These are phyloP conservation scores for Malus hybrid DNA, from an alignment of 331 rosid genomes.

Conservation along the genomic window DNA sequence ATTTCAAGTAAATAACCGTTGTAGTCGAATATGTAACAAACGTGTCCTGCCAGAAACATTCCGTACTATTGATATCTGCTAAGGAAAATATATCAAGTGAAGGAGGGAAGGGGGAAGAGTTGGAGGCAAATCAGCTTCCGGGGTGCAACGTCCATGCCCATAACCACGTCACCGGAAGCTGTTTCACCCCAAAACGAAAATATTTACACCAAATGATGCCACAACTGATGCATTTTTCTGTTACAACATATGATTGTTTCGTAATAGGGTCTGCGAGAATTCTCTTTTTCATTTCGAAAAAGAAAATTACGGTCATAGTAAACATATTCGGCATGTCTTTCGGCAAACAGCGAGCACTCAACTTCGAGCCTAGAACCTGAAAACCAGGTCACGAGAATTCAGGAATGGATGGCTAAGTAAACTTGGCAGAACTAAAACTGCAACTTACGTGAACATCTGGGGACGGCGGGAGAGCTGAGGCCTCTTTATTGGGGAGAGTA, in stretches of 20 bases:
- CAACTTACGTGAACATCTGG: slow-evolving; percentile 72
- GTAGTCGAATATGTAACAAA: too few species aligned
- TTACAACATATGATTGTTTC: not conserved
- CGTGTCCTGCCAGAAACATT: too few species aligned
- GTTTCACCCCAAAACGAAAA: too few species aligned
- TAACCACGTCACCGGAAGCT: too few species aligned
- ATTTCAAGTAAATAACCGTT: too few species aligned
- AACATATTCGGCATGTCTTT: not conserved
- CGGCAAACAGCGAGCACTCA: not conserved
- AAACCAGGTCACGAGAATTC: slow-evolving; percentile 19
- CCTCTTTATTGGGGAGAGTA: slow-evolving; percentile 91
- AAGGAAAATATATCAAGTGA: not conserved
- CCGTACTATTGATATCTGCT: too few species aligned
- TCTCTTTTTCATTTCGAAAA: not conserved
- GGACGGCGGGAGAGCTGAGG: slow-evolving; percentile 91
- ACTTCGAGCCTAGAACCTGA: slow-evolving; percentile 58
- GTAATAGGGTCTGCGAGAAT: not conserved
- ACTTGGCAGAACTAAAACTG: not conserved
- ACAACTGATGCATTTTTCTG: not conserved
- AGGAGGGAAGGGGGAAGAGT: not conserved
- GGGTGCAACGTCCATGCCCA: not conserved
- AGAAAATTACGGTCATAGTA: not conserved
- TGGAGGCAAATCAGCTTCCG: not conserved
- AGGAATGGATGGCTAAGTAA: not conserved
- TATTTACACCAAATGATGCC: not conserved